Evolutionary conservation across 140 eudicot species (phyloP).

Genomic region (Anethum foeniculum): DNA sequence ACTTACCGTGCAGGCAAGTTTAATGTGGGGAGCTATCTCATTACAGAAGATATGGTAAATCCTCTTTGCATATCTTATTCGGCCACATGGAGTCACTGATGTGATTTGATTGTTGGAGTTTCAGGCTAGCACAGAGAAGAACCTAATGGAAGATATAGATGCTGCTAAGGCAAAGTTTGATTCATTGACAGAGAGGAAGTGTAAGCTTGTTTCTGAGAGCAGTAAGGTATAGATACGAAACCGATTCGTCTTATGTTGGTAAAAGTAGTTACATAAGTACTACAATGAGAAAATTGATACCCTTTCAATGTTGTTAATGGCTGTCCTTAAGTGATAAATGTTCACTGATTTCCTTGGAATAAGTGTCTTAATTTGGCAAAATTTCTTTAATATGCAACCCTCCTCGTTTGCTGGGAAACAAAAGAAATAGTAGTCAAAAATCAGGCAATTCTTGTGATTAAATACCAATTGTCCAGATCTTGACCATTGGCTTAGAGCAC

Average conservation of each 20-base stretch:
- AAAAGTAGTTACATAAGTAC: background rate
- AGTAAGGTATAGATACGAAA: conserved; percentile 38
- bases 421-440: background rate
- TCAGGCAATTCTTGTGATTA: background rate
- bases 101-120: conserved; percentile 14
- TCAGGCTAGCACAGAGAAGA: conserved; percentile 34
- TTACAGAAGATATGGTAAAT: conserved; percentile 21
- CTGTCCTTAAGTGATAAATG: background rate
- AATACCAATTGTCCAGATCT: background rate
- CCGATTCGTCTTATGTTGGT: background rate
- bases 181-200: conserved; percentile 29
- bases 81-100: conserved; percentile 4
- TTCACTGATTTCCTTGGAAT: background rate
- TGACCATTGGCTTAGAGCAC: background rate
- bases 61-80: conserved; percentile 9
- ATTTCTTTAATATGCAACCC: background rate
- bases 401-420: background rate
- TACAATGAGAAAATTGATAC: conserved; percentile 4
- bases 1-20: conserved; percentile 23
- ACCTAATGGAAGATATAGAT: conserved; percentile 25
- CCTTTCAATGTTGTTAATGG: background rate
- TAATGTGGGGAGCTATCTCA: conserved; percentile 20
- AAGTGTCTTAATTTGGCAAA: background rate
- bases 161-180: conserved; percentile 52
- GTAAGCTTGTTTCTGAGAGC: conserved; percentile 39